These are phyloP conservation scores for Lactarius trivialis DNA, from an alignment of 768 basidiomycete genomes.

Conservation along the genomic window DNA sequence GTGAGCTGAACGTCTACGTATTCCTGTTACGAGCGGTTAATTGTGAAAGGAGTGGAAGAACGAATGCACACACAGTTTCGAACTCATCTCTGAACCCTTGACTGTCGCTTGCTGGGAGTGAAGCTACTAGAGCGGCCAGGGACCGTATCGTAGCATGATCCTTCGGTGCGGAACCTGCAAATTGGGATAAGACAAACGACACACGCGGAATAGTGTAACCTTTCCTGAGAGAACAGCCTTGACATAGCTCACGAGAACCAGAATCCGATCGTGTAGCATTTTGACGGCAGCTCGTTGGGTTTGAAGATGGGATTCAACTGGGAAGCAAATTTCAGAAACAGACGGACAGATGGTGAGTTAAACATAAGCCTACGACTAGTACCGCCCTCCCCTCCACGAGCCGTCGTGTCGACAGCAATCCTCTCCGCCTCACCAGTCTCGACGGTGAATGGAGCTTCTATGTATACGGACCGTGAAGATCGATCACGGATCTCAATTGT, in stretches of 20 bases:
- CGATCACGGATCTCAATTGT: slow-evolving; percentile 80
- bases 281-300: slow-evolving; percentile 92
- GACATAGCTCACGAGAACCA: slow-evolving; percentile 84
- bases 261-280: slow-evolving; percentile 91
- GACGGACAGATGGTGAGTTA: background rate
- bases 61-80: slow-evolving; percentile 53
- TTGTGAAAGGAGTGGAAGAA: background rate
- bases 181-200: background rate
- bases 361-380: slow-evolving; percentile 65
- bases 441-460: slow-evolving; percentile 80
- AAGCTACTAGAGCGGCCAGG: slow-evolving; percentile 78
- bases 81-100: slow-evolving; percentile 84
- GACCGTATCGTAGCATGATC: slow-evolving; percentile 82
- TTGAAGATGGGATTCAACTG: slow-evolving; percentile 87
- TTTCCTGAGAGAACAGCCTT: slow-evolving; percentile 65
- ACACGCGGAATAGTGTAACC: slow-evolving; percentile 19
- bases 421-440: slow-evolving; percentile 98
- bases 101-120: slow-evolving; percentile 81
- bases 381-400: slow-evolving; percentile 75
- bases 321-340: slow-evolving; percentile 9
- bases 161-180: slow-evolving; percentile 57
- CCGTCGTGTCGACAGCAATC: slow-evolving; percentile 96
- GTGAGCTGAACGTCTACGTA: slow-evolving; percentile 94
- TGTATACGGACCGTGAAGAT: slow-evolving; percentile 69
- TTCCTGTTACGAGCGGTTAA: slow-evolving; percentile 51